Base-by-base conservation (phyloP, 495 filamentous ascomycete genomes). In the Sordaria brevicollis region DNA sequence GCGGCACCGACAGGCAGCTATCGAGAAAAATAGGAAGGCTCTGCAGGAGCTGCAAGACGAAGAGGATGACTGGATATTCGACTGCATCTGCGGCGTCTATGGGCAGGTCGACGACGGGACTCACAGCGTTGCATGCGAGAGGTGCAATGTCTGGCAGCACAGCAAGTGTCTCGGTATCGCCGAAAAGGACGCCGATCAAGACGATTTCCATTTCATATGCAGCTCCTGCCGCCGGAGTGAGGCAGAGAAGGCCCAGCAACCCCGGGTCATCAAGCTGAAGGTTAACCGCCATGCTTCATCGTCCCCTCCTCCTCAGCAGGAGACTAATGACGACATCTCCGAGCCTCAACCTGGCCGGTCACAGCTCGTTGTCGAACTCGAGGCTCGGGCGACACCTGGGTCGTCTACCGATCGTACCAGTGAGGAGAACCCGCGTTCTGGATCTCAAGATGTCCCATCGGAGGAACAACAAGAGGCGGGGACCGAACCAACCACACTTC, bases 141-240 rank as follows among this genome's bases (percentile, higher is more conserved):
- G 85, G 65, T 99, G 95, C 84, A 95, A 91, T 76, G 89, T 96
- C 21, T 99, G 95, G 95, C 94, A 97, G 76, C 95, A 97, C 74
- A 94, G 91, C 82, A 90, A 89, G 65, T 99, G 95, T 75, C 87
- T 97, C 66, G 91, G 89, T 35, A 91, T 98, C 69, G 85, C 84
- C 11, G 85, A 92, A 70, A 83, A 84, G 62, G 90, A 92, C 69
- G 94, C 92, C 6, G 93, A 97, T 67, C 83, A 88, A 62, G 92
- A 94, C 13, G 91, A 96, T 73, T 97, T 97, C 76, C 89, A 92
- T 68, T 97, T 97, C 77, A 82, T 97, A 67, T 99, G 95, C 81
- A 83, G 83, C 29, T 86, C 88, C 65, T 99, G 95, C 62, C 88
- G 87, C 43, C 89, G 87, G 68, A 75, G 70, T 13, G 77, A 83